Conservation (phyloP, 768 basidiomycete genomes). For the Neoboletus brunneissimus region DNA sequence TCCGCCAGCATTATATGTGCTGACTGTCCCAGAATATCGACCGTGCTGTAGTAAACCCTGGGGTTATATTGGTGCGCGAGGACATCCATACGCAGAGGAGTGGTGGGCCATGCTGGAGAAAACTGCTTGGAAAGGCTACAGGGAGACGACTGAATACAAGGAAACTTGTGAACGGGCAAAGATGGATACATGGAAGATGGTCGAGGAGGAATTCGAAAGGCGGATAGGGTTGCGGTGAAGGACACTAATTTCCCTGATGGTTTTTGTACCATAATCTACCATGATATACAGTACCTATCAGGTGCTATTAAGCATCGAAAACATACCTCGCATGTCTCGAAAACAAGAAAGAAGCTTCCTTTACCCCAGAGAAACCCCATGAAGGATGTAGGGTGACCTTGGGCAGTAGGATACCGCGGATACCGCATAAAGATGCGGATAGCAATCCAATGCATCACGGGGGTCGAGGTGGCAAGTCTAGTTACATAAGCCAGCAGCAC, state of each 20-base stretch:
- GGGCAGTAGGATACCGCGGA: no score
- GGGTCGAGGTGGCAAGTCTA: no score
- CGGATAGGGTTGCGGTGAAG: neutral
- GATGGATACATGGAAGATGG: neutral
- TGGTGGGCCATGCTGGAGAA: neutral
- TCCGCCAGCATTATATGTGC: slow-evolving; percentile 39
- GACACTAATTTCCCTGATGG: neutral
- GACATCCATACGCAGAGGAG: neutral
- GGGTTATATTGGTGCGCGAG: slow-evolving; percentile 42
- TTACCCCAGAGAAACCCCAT: no score
- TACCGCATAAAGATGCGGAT: no score
- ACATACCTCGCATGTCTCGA: neutral
- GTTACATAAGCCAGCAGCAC: no score
- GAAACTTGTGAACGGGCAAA: neutral
- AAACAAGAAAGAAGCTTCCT: no score
- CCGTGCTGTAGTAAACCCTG: slow-evolving; percentile 49
- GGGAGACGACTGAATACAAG: neutral
- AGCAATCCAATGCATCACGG: no score
- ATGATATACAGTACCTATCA: no score
- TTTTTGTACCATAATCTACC: neutral
- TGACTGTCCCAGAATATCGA: neutral
- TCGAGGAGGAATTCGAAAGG: neutral
- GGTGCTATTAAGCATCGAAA: neutral
- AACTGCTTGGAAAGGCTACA: neutral
- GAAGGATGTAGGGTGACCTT: no score